Conservation (phyloP, 2,329 filamentous ascomycete species). For the Plectosphaerella sp. region DNA sequence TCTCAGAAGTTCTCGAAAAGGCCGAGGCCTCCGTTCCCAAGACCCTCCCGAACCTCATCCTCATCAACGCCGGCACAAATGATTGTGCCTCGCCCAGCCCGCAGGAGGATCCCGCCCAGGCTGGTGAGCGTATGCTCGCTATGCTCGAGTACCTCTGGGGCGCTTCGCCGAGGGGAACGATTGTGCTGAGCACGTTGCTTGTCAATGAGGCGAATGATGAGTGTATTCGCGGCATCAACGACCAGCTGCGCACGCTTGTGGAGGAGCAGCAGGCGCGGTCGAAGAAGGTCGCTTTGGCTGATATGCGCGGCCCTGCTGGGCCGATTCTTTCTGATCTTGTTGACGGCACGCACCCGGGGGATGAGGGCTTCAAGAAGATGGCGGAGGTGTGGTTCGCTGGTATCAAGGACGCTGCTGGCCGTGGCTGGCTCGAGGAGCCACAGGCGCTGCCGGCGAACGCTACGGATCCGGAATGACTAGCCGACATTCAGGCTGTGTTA, state of each 20-base stretch:
- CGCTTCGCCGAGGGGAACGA: slow-evolving; percentile 22
- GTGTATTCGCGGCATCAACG: slow-evolving; percentile 26
- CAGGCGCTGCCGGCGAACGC: slow-evolving; percentile 6
- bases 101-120: slow-evolving; percentile 20
- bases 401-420: slow-evolving; percentile 19
- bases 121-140: slow-evolving; percentile 25
- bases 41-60: slow-evolving; percentile 32
- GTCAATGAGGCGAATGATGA: slow-evolving; percentile 17
- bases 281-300: slow-evolving; percentile 30
- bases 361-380: slow-evolving; percentile 36
- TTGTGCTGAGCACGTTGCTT: slow-evolving; percentile 34
- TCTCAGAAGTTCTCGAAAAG: slow-evolving; percentile 31
- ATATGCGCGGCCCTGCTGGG: slow-evolving; percentile 30
- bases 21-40: slow-evolving; percentile 23
- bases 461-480: neutral
- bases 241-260: slow-evolving; percentile 23
- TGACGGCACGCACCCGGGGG: slow-evolving; percentile 33
- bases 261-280: slow-evolving; percentile 18
- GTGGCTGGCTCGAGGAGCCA: slow-evolving; percentile 16
- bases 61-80: slow-evolving; percentile 39
- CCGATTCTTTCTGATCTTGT: slow-evolving; percentile 24
- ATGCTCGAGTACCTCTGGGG: slow-evolving; percentile 29
- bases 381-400: slow-evolving; percentile 28
- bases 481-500: neutral
- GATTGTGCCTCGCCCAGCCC: slow-evolving; percentile 26